These are phyloP conservation scores for Talaromyces trachyspermus DNA, from an alignment of 495 filamentous ascomycete species.

Conservation along the genomic window DNA sequence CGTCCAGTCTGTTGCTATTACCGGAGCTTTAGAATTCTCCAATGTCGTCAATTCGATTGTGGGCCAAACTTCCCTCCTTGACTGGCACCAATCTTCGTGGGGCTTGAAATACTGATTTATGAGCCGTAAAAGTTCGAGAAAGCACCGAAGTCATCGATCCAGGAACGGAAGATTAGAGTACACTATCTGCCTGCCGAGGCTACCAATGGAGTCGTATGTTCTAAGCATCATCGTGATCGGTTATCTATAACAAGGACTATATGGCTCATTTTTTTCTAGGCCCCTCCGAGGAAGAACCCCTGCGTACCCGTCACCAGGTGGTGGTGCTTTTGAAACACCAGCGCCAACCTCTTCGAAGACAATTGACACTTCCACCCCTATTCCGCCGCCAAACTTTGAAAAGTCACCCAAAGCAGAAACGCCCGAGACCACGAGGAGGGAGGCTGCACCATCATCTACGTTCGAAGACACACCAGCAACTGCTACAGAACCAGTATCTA, in stretches of 20 bases:
- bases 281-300: constrained; percentile 42
- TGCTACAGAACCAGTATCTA: constrained; percentile 36
- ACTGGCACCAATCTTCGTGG: background rate
- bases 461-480: constrained; percentile 28
- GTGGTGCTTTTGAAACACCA: constrained; percentile 44
- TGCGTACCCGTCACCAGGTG: constrained; percentile 49
- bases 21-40: constrained; percentile 71
- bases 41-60: constrained; percentile 79
- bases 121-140: constrained; percentile 51
- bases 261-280: constrained; percentile 13
- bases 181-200: constrained; percentile 61
- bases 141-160: constrained; percentile 64
- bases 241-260: background rate
- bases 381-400: constrained; percentile 35
- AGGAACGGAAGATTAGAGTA: constrained; percentile 97
- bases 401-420: constrained; percentile 34
- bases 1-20: constrained; percentile 86
- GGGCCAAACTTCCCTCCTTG: constrained; percentile 22
- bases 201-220: constrained; percentile 41
- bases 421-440: constrained; percentile 23
- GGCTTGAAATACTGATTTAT: background rate
- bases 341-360: constrained; percentile 28
- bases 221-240: constrained; percentile 6
- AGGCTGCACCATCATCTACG: constrained; percentile 15
- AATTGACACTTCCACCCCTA: constrained; percentile 19